These are phyloP conservation scores for Coemansia sp. DNA, from an alignment of 192 early-diverging fungal genomes.

Conservation along the genomic window DNA sequence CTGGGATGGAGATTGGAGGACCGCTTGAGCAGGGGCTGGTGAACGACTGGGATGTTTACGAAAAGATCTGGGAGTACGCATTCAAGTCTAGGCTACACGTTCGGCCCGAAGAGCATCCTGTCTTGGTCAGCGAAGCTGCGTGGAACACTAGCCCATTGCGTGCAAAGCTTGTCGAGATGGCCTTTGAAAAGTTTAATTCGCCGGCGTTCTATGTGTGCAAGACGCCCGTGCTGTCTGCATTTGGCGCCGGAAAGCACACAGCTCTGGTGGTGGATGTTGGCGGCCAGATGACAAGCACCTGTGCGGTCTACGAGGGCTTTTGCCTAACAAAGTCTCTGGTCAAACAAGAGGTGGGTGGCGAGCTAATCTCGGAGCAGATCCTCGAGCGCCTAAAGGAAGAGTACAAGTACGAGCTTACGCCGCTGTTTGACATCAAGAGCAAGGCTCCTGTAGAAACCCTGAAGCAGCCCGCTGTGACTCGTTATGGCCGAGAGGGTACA, in stretches of 20 bases:
- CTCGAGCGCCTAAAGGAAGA: slow-evolving; percentile 62
- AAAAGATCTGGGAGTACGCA: slow-evolving; percentile 89
- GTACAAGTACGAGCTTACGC: slow-evolving; percentile 68
- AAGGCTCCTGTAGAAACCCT: slow-evolving; percentile 78
- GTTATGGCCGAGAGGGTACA: slow-evolving; percentile 20
- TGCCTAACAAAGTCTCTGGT: slow-evolving; percentile 83
- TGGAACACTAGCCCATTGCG: slow-evolving; percentile 87
- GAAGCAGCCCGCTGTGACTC: slow-evolving; percentile 60
- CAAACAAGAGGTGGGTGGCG: slow-evolving; percentile 77
- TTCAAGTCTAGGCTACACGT: slow-evolving; percentile 72
- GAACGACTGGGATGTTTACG: slow-evolving; percentile 91
- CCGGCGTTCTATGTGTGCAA: slow-evolving; percentile 95
- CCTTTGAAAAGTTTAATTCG: slow-evolving; percentile 91
- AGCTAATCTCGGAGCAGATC: slow-evolving; percentile 79
- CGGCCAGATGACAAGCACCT: slow-evolving; percentile 81
- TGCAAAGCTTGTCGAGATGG: slow-evolving; percentile 87
- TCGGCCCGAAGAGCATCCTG: slow-evolving; percentile 84
- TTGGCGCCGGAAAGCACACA: slow-evolving; percentile 84
- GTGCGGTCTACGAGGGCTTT: slow-evolving; percentile 97
- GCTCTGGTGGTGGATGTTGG: slow-evolving; percentile 94
- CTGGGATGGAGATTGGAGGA: slow-evolving; percentile 79
- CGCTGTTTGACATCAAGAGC: slow-evolving; percentile 80
- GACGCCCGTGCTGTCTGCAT: slow-evolving; percentile 91
- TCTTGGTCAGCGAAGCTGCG: slow-evolving; percentile 88
- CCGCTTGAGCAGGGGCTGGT: slow-evolving; percentile 92